Percentiles rank a stretch among this genome's conserved stretches.
These are phyloP conservation scores for Centrapalus pauciflorus DNA, from an alignment of 129 eudicot genomes.

Conservation along the genomic window DNA sequence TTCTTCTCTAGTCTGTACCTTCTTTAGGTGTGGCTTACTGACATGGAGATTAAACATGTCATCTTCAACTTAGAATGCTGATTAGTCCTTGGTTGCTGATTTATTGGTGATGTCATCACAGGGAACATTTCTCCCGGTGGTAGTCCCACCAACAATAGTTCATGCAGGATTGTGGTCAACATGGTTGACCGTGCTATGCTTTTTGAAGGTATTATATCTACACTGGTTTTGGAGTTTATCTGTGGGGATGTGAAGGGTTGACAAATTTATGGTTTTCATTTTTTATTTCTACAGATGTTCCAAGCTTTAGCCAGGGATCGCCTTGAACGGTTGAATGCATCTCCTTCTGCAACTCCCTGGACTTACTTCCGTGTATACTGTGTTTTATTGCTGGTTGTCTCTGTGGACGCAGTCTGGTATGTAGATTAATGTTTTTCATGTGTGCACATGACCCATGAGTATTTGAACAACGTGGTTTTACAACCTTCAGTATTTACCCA, in stretches of 20 bases:
- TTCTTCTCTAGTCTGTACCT: background rate
- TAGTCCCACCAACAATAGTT: slow-evolving; percentile 67
- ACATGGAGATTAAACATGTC: background rate
- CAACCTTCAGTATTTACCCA: background rate
- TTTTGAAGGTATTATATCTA: slow-evolving; percentile 69
- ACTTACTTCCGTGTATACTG: slow-evolving; percentile 91
- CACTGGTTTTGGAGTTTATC: background rate
- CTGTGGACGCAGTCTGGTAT: slow-evolving; percentile 74
- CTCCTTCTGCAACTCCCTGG: slow-evolving; percentile 96
- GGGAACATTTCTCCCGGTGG: slow-evolving; percentile 95
- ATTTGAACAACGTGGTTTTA: slow-evolving; percentile 3
- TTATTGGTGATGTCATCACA: slow-evolving; percentile 21
- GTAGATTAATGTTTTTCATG: background rate
- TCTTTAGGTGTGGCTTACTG: slow-evolving; percentile 3
- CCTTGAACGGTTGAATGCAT: slow-evolving; percentile 89
- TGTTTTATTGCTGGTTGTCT: slow-evolving; percentile 66
- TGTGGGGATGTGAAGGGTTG: slow-evolving; percentile 7
- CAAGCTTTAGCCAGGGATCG: slow-evolving; percentile 97
- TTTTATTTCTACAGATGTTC: slow-evolving; percentile 60
- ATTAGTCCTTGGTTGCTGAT: slow-evolving; percentile 2
- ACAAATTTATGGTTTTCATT: background rate
- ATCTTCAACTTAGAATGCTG: background rate
- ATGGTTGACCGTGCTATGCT: slow-evolving; percentile 78
- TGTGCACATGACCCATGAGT: background rate
- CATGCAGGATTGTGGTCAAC: slow-evolving; percentile 75